These are phyloP conservation scores for Fraxinus latifolia DNA, from an alignment of 305 asterid species.

Conservation along the genomic window DNA sequence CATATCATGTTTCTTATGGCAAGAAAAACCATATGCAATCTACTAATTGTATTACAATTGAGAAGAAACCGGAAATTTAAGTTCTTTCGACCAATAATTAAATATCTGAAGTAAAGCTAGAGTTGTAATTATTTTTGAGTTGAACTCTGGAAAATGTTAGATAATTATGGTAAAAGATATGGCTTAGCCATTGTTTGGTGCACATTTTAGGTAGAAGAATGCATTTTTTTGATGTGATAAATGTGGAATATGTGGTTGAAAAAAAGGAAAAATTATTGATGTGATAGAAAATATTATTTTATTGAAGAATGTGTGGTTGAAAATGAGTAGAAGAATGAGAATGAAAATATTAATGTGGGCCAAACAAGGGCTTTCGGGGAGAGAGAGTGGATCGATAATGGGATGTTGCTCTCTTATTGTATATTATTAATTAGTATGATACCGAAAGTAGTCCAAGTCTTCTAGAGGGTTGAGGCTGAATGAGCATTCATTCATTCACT, in stretches of 20 bases:
- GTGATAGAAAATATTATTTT: too few species aligned
- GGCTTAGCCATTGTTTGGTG: background rate
- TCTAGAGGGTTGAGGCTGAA: background rate
- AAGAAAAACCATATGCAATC: background rate
- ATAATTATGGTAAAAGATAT: background rate
- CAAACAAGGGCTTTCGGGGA: background rate
- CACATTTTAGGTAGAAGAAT: too few species aligned
- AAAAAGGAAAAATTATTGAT: too few species aligned
- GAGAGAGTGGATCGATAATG: background rate
- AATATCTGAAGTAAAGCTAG: background rate
- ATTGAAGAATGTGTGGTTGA: too few species aligned
- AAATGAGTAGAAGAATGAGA: too few species aligned
- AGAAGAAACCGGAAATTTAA: background rate
- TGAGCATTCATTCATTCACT: background rate
- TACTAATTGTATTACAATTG: background rate
- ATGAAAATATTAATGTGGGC: too few species aligned
- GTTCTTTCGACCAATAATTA: background rate
- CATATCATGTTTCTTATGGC: too few species aligned
- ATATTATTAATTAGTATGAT: background rate
- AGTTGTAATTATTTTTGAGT: background rate
- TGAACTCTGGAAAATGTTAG: background rate
- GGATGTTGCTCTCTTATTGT: background rate
- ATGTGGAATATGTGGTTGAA: too few species aligned
- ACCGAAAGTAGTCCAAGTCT: background rate
- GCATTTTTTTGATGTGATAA: too few species aligned